These are phyloP conservation scores for Chaetomium sp. DNA, from an alignment of 2,329 filamentous ascomycete genomes.

Conservation along the genomic window DNA sequence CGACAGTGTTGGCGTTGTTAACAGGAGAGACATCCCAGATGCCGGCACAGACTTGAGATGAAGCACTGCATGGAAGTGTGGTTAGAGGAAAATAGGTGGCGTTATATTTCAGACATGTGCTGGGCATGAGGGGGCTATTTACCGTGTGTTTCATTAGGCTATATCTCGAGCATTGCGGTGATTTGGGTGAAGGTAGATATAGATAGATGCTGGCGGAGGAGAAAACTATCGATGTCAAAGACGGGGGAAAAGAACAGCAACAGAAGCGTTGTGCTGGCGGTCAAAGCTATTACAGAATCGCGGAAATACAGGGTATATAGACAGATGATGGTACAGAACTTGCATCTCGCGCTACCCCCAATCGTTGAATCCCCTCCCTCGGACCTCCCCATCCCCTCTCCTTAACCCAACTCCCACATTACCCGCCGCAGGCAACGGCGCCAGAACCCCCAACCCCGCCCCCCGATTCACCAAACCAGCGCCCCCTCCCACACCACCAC, in stretches of 20 bases:
- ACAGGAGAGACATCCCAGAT: background rate
- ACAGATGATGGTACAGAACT: background rate
- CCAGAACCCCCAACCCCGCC: background rate
- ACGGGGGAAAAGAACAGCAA: background rate
- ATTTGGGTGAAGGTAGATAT: background rate
- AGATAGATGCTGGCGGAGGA: background rate
- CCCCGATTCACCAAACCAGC: background rate
- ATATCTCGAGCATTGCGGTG: background rate
- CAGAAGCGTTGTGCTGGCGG: background rate
- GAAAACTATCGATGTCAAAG: background rate
- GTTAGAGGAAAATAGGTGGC: too few relatives aligned
- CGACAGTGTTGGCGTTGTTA: background rate
- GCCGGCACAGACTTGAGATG: too few relatives aligned
- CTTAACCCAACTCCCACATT: background rate
- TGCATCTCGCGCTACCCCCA: background rate
- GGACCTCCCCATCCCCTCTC: background rate
- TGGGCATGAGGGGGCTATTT: background rate
- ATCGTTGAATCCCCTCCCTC: conserved; percentile 2
- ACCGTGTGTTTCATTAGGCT: background rate
- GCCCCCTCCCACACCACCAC: background rate
- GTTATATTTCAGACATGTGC: background rate
- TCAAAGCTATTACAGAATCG: background rate
- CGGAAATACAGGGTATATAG: conserved; percentile 2
- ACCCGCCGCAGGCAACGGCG: background rate
- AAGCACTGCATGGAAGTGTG: too few relatives aligned